phyloP scores from a whole-genome alignment of 2,329 filamentous ascomycete species.

The Coniella lustricola region DNA sequence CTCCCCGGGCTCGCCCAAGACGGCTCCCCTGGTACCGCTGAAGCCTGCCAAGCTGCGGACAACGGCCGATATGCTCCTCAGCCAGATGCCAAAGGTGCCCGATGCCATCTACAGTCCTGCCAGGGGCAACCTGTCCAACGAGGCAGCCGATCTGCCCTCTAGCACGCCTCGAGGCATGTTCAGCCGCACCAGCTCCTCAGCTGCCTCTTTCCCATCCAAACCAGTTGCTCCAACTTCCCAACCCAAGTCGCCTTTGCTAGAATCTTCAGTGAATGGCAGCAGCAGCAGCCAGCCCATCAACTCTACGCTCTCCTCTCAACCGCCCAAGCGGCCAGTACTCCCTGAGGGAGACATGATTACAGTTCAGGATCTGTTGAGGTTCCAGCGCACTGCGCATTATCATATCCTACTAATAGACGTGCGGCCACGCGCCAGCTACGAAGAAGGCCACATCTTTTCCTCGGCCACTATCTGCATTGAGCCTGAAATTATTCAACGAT shows the following conservation, averaged over 20 bases:
- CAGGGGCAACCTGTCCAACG: constrained; percentile 60
- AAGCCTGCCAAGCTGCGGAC: constrained; percentile 4
- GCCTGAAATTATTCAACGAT: constrained; percentile 62
- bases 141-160: constrained; percentile 57
- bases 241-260: constrained; percentile 18
- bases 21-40: neutral
- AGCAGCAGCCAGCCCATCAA: constrained; percentile 19
- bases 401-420: constrained; percentile 81
- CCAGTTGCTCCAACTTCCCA: constrained; percentile 1
- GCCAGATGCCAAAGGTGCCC: constrained; percentile 60
- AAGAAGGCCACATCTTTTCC: constrained; percentile 82
- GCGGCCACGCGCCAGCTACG: constrained; percentile 70
- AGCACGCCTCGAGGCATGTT: constrained; percentile 59
- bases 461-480: constrained; percentile 85
- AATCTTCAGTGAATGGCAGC: neutral
- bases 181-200: constrained; percentile 49
- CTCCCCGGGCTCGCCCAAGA: neutral
- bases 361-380: constrained; percentile 63
- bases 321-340: constrained; percentile 41
- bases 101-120: constrained; percentile 75
- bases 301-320: constrained; percentile 16
- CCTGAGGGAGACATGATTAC: constrained; percentile 53
- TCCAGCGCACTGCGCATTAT: constrained; percentile 53
- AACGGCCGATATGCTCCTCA: constrained; percentile 30
- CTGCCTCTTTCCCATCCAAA: constrained; percentile 24